Base-by-base conservation (phyloP, 495 filamentous ascomycete species). In the Annulohypoxylon moriforme region DNA sequence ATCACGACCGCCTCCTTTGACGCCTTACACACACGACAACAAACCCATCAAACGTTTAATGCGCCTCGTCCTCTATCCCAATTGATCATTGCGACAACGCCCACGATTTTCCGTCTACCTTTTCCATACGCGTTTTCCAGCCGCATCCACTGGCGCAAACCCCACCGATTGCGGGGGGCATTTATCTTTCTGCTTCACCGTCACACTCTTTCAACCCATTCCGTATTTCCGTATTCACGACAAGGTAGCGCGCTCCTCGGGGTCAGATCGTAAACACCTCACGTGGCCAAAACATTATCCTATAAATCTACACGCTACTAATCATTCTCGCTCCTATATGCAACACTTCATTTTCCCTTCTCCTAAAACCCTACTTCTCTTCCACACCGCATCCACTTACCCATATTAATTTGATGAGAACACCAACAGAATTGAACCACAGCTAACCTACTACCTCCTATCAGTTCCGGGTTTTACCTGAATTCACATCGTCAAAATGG, bases 401-500 rank as follows among this genome's bases (percentile, higher is more conserved):
- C 42, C 64, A 60, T 69, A 67, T 20, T 57, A 49, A 46, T 52
- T 44, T 61, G 60, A 68, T 62, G 52, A 56, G 55, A 65, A 65
- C 20, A 25, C 29, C 40, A 7, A 13, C 29, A 10, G 9, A 61
- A 29, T 18, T 52, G 49, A 44, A 34, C 20, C 25, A 38, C 14
- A 67, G 13, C 71, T 73, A 44, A 73, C 34, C 24, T 59, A 27
- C 2, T 34, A 42, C 4, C 10, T 58, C 36, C 18, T 57, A 52
- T 7, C 58, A 78, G 76, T 67, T 34, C 63, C 31, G 33, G 63
- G 47, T 67, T 68, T 42, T 24, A 50, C 38, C 60, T 34, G 67
- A 44, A 58, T 47, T 56, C 69, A 65, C 71, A 76, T 75, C 81
- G 78, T 84, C 86, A 96, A 85, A 84, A 98, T 98, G 96, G 94